phyloP scores from a whole-genome alignment of 352 stramenopile species.

The Phytophthora kernoviae region DNA sequence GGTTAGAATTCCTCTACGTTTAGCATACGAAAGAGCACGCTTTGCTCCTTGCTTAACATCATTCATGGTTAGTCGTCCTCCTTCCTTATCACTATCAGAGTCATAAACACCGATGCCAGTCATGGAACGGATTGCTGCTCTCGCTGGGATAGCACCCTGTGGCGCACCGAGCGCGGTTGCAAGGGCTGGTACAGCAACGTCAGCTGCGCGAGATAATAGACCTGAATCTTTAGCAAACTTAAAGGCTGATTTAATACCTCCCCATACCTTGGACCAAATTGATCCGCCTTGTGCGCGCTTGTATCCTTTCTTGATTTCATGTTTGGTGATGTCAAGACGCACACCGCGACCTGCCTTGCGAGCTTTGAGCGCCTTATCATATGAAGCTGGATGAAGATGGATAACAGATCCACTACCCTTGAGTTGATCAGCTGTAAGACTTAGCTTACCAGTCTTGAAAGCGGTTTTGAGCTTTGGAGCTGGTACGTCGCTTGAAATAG shows the following conservation, averaged over 20 bases:
- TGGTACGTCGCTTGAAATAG: no score
- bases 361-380: slow-evolving; percentile 9
- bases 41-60: slow-evolving; percentile 17
- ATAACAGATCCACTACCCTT: not conserved
- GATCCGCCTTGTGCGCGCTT: not conserved
- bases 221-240: slow-evolving; percentile 20
- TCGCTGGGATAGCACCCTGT: slow-evolving; percentile 11
- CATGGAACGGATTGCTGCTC: slow-evolving; percentile 10
- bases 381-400: slow-evolving; percentile 11
- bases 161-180: slow-evolving; percentile 9
- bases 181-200: slow-evolving; percentile 11
- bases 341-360: not conserved
- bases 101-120: slow-evolving; percentile 18
- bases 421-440: no score
- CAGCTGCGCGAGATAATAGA: slow-evolving; percentile 1
- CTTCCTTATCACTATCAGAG: slow-evolving; percentile 5
- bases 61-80: slow-evolving; percentile 1
- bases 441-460: no score
- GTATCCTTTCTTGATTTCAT: slow-evolving; percentile 4
- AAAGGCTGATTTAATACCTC: slow-evolving; percentile 18
- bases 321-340: not conserved
- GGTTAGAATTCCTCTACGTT: slow-evolving; percentile 16
- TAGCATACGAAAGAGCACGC: slow-evolving; percentile 4
- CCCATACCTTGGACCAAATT: slow-evolving; percentile 11
- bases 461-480: no score